Evolutionary conservation across 2,329 filamentous ascomycete species (phyloP).

Genomic region (Calonectria pseudoreteaudii): DNA sequence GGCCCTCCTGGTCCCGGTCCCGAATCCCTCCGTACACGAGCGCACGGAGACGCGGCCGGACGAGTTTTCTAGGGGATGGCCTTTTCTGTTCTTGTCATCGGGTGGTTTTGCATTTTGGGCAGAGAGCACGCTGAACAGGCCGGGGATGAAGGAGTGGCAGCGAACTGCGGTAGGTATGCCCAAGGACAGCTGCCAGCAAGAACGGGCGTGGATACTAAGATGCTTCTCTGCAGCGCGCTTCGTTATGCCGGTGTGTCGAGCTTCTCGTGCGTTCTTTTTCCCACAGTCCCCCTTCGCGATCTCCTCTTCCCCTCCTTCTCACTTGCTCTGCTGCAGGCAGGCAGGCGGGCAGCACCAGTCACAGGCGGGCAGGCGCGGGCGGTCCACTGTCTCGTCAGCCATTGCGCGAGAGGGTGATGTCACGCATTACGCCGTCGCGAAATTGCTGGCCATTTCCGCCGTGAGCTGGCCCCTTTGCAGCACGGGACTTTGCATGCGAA

Average conservation of each 20-base stretch:
- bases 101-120: not conserved
- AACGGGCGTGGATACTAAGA: not conserved
- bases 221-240: not conserved
- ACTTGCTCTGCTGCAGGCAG: not conserved
- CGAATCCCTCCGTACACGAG: conserved; percentile 12
- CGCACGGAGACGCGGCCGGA: not conserved
- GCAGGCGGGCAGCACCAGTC: too few relatives aligned
- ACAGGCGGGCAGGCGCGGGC: not conserved
- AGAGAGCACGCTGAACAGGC: not conserved
- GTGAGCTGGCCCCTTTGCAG: conserved; percentile 11
- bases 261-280: conserved; percentile 1
- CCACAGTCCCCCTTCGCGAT: not conserved
- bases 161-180: not conserved
- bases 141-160: not conserved
- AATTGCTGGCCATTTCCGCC: not conserved
- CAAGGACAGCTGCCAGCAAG: not conserved
- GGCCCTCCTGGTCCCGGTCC: not conserved
- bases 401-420: conserved; percentile 5
- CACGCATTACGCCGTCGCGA: conserved; percentile 8
- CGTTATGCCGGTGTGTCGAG: not conserved
- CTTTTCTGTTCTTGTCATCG: not conserved
- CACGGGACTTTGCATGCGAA: not conserved
- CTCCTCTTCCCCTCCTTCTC: not conserved
- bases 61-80: not conserved
- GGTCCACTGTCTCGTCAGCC: not conserved